Percentiles rank a stretch among this genome's conserved stretches.
Conservation (phyloP, 768 basidiomycete species). For the Podaxis sp. region DNA sequence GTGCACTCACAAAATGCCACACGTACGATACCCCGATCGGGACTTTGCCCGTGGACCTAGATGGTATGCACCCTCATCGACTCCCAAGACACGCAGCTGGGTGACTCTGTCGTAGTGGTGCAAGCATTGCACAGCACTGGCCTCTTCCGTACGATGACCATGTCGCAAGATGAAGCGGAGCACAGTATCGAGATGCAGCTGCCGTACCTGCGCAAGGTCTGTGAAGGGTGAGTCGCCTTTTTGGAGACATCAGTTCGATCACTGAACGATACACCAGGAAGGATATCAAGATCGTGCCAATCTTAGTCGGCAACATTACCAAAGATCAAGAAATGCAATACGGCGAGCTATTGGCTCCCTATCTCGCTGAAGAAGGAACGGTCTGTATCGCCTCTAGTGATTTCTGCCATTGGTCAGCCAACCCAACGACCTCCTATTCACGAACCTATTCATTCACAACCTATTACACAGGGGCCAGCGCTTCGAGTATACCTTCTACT, state of each 20-base stretch:
- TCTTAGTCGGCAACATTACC: conserved; percentile 82
- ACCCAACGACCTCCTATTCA: neutral
- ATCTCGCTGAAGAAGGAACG: conserved; percentile 74
- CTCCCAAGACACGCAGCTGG: neutral
- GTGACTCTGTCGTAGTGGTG: conserved; percentile 46
- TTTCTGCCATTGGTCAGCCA: conserved; percentile 92
- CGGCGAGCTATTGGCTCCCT: conserved; percentile 76
- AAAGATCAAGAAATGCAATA: conserved; percentile 56
- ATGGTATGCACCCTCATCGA: conserved; percentile 51
- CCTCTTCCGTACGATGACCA: conserved; percentile 66
- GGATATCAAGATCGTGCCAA: conserved; percentile 83
- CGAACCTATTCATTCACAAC: neutral
- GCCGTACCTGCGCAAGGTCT: conserved; percentile 84
- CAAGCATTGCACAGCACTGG: conserved; percentile 61
- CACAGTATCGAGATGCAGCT: conserved; percentile 99
- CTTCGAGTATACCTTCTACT: conserved; percentile 88
- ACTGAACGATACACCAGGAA: conserved; percentile 35
- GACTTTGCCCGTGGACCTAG: conserved; percentile 70
- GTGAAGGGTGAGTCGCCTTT: conserved; percentile 58
- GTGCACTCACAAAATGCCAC: conserved; percentile 79
- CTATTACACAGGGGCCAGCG: conserved; percentile 63
- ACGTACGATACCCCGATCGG: conserved; percentile 87
- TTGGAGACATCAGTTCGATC: neutral
- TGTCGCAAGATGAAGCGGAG: conserved; percentile 82
- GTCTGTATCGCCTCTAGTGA: conserved; percentile 92